Evolutionary conservation across 1,284 basidiomycete species (phyloP).

Genomic region (Pterula multifida): DNA sequence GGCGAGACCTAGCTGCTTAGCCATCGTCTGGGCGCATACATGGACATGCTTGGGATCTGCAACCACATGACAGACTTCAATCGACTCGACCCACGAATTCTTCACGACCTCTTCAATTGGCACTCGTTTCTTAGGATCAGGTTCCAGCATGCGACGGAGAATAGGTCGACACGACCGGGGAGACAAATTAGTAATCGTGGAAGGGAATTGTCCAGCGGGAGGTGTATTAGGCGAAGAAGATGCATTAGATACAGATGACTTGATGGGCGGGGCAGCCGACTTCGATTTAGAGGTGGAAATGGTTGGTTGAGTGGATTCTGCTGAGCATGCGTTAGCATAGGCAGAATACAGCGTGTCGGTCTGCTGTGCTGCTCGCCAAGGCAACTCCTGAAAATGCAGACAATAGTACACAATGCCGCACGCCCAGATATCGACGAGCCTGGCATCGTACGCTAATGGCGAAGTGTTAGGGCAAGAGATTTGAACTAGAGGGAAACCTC

Average conservation of each 20-base stretch:
- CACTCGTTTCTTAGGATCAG: constrained; percentile 74
- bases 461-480: constrained; percentile 2
- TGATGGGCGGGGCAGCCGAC: background rate
- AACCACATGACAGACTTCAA: constrained; percentile 65
- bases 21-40: constrained; percentile 44
- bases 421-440: constrained; percentile 96
- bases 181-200: constrained; percentile 80
- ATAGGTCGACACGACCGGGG: constrained; percentile 79
- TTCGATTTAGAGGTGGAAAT: background rate
- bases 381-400: constrained; percentile 92
- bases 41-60: constrained; percentile 57
- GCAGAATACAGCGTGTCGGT: constrained; percentile 77
- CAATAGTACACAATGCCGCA: constrained; percentile 97
- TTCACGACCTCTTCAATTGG: constrained; percentile 78
- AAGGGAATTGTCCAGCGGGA: constrained; percentile 26
- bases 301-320: constrained; percentile 20
- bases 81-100: constrained; percentile 72
- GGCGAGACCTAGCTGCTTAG: constrained; percentile 12
- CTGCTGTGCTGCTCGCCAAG: constrained; percentile 90
- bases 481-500: constrained; percentile 24
- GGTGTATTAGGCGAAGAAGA: background rate
- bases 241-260: constrained; percentile 9
- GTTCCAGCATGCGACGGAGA: constrained; percentile 92
- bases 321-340: constrained; percentile 62
- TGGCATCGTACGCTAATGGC: constrained; percentile 78